phyloP scores from a whole-genome alignment of 345 rosid species.

The Theobroma cacao region DNA sequence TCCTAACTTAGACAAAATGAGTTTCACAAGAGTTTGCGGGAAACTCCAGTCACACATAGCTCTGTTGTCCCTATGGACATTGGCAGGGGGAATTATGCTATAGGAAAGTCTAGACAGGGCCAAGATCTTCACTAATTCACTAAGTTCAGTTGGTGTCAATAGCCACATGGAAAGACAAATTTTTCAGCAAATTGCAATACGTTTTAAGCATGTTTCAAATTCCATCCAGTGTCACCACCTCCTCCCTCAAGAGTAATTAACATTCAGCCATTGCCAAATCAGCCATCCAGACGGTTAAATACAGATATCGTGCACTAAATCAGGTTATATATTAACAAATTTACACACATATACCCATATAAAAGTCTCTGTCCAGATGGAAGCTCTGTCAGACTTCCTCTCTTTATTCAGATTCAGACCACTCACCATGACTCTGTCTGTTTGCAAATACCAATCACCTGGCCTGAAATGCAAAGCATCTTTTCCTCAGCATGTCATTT shows the following conservation, averaged over 20 bases:
- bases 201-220: background rate
- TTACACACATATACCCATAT: conserved; percentile 21
- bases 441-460: background rate
- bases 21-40: background rate
- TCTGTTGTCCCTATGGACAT: background rate
- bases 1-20: background rate
- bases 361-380: conserved; percentile 15
- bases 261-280: conserved; percentile 12
- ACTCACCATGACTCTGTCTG: background rate
- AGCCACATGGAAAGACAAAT: background rate
- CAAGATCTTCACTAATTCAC: too few species aligned
- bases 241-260: background rate
- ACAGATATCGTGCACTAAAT: conserved; percentile 8
- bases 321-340: conserved; percentile 20
- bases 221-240: background rate
- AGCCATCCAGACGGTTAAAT: conserved; percentile 22
- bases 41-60: background rate
- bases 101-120: background rate
- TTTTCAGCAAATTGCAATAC: background rate
- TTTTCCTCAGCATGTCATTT: conserved; percentile 44
- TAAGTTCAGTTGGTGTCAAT: background rate
- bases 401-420: conserved; percentile 22
- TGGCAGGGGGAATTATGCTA: background rate
- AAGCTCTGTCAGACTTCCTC: conserved; percentile 8
- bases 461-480: conserved; percentile 19